Evolutionary conservation across 805 yeast genomes (phyloP).

Genomic region (Ascoidea tarda): DNA sequence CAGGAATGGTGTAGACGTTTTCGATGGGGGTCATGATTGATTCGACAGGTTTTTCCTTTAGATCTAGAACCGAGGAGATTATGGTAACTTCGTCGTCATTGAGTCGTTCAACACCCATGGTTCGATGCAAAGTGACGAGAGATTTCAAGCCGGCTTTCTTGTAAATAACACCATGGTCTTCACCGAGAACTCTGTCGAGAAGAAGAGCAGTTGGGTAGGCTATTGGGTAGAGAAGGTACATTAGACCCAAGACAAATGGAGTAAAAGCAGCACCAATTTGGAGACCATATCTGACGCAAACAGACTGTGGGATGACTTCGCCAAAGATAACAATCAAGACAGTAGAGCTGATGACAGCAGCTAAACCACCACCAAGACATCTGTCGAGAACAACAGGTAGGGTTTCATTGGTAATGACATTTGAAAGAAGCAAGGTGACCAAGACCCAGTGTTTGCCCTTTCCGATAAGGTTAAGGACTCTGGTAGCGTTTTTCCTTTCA

Average conservation of each 20-base stretch:
- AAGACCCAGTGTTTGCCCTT: constrained; percentile 94
- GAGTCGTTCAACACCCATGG: constrained; percentile 90
- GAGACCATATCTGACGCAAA: constrained; percentile 86
- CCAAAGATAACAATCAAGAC: constrained; percentile 89
- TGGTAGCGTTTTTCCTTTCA: constrained; percentile 57
- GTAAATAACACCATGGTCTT: constrained; percentile 92
- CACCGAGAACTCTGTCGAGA: constrained; percentile 75
- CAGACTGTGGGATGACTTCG: constrained; percentile 89
- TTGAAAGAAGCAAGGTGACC: constrained; percentile 72
- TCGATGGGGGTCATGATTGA: constrained; percentile 90
- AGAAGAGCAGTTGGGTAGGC: constrained; percentile 82
- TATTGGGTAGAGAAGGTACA: constrained; percentile 84
- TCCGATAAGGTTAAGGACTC: constrained; percentile 58
- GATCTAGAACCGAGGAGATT: constrained; percentile 83
- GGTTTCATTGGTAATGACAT: constrained; percentile 89
- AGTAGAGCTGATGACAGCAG: constrained; percentile 90
- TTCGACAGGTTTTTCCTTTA: constrained; percentile 80
- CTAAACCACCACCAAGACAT: constrained; percentile 94
- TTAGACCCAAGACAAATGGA: constrained; percentile 71
- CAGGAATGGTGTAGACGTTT: constrained; percentile 77
- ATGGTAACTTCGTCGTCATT: constrained; percentile 94
- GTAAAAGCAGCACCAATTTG: constrained; percentile 83
- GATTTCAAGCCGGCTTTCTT: constrained; percentile 89
- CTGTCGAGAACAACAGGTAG: constrained; percentile 88
- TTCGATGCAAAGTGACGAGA: constrained; percentile 79